Evolutionary conservation across 225 moss, liverwort and hornwort species (phyloP).

Genomic region (Rhytidiadelphus loreus): DNA sequence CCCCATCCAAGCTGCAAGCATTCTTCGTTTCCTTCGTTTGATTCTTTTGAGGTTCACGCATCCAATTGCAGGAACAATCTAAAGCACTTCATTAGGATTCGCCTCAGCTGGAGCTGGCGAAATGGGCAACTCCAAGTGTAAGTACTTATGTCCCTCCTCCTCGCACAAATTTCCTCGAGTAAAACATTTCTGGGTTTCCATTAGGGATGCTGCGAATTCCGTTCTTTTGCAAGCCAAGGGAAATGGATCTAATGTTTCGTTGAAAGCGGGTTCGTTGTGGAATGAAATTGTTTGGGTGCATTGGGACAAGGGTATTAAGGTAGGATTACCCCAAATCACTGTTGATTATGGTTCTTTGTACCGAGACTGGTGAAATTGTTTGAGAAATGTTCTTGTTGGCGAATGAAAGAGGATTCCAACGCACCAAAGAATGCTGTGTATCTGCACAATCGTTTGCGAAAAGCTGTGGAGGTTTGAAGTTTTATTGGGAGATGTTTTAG

Average conservation of each 20-base stretch:
- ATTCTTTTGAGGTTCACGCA: background rate
- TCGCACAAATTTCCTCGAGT: background rate
- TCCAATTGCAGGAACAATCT: background rate
- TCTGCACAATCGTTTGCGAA: background rate
- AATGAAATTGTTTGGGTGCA: background rate
- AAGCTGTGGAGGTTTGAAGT: background rate
- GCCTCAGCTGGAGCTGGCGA: background rate
- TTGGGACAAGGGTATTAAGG: background rate
- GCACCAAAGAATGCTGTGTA: background rate
- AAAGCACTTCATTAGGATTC: background rate
- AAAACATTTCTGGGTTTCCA: background rate
- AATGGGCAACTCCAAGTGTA: conserved; percentile 2
- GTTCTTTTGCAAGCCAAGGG: background rate
- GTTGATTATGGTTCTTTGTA: background rate
- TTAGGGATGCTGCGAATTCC: background rate
- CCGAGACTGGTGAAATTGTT: background rate
- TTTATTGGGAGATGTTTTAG: background rate
- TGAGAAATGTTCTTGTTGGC: background rate
- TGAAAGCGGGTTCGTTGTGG: background rate
- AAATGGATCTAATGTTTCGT: background rate
- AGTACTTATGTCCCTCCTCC: background rate
- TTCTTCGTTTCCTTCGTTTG: no score
- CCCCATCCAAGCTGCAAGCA: background rate
- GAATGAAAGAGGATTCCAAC: background rate
- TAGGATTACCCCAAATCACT: background rate